Evolutionary conservation across 2,329 filamentous ascomycete genomes (phyloP).

Genomic region (Aspergillus japonicus): DNA sequence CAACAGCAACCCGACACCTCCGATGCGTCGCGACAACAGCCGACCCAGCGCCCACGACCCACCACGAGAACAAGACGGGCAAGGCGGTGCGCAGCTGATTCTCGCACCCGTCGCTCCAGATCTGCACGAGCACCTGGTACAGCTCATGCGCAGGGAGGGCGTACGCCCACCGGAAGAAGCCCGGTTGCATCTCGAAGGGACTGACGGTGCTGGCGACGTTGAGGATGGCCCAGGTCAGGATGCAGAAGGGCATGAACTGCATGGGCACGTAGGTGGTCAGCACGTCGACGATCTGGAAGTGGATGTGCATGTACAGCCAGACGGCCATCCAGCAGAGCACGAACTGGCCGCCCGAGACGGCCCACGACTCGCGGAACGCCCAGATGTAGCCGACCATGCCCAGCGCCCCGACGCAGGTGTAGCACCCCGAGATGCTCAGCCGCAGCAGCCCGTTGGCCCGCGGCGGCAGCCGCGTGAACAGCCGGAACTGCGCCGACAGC

Average conservation of each 20-base stretch:
- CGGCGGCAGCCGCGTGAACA: not conserved
- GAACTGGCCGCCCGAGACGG: slow-evolving; percentile 31
- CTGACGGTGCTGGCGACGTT: slow-evolving; percentile 41
- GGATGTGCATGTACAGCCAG: slow-evolving; percentile 43
- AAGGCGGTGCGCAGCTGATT: no score
- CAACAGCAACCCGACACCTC: no score
- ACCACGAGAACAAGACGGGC: no score
- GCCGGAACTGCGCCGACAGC: slow-evolving; percentile 32
- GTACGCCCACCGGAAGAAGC: slow-evolving; percentile 43
- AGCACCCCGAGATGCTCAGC: slow-evolving; percentile 6
- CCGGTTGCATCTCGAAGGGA: slow-evolving; percentile 40
- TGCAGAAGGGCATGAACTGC: slow-evolving; percentile 40
- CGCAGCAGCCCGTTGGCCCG: slow-evolving; percentile 6
- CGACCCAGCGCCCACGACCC: no score
- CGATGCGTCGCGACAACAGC: no score
- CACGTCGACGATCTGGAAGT: slow-evolving; percentile 42
- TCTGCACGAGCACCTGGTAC: slow-evolving; percentile 40
- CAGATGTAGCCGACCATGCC: slow-evolving; percentile 15
- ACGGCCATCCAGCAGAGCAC: slow-evolving; percentile 40
- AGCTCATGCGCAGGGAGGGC: slow-evolving; percentile 39
- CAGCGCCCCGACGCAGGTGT: slow-evolving; percentile 8
- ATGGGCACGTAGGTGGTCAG: slow-evolving; percentile 38
- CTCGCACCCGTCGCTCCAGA: no score
- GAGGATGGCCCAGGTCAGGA: slow-evolving; percentile 41
- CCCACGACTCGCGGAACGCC: slow-evolving; percentile 14